These are phyloP conservation scores for Nemophila menziesii DNA, from an alignment of 257 asterid species.

Conservation along the genomic window DNA sequence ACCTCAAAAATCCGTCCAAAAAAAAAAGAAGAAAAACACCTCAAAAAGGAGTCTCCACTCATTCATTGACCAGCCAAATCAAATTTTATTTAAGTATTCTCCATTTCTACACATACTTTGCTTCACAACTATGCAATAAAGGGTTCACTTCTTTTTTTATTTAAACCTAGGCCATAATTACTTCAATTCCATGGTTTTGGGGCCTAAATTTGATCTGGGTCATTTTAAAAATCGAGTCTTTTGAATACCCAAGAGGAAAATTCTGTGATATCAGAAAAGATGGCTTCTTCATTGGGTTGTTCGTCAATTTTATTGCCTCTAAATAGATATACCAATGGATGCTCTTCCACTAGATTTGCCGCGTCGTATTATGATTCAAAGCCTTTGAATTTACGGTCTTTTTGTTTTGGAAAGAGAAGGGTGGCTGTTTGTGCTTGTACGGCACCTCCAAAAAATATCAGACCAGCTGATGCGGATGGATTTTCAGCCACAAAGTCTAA, in stretches of 20 bases:
- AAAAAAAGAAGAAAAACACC: background rate
- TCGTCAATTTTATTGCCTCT: slow-evolving; percentile 17
- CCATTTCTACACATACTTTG: background rate
- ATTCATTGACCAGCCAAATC: background rate
- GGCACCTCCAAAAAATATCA: slow-evolving; percentile 41
- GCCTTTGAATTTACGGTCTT: slow-evolving; percentile 11
- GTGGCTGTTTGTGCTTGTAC: slow-evolving; percentile 46
- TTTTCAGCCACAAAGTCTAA: slow-evolving; percentile 21
- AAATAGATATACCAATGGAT: slow-evolving; percentile 15
- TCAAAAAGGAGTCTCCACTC: background rate
- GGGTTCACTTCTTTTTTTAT: background rate
- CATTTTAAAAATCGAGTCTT: slow-evolving; percentile 8
- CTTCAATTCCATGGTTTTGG: slow-evolving; percentile 12
- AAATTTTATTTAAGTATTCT: background rate
- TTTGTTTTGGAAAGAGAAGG: slow-evolving; percentile 12
- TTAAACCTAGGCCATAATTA: background rate
- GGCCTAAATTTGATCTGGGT: slow-evolving; percentile 12
- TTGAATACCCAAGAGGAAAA: slow-evolving; percentile 10
- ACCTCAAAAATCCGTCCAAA: background rate
- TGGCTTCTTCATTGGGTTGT: slow-evolving; percentile 20
- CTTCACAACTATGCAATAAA: background rate
- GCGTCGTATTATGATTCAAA: slow-evolving; percentile 18
- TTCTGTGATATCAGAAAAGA: slow-evolving; percentile 2
- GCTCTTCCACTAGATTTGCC: slow-evolving; percentile 15
- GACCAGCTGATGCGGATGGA: slow-evolving; percentile 25